Evolutionary conservation across 345 rosid genomes (phyloP).

Genomic region (Brassica rapa): DNA sequence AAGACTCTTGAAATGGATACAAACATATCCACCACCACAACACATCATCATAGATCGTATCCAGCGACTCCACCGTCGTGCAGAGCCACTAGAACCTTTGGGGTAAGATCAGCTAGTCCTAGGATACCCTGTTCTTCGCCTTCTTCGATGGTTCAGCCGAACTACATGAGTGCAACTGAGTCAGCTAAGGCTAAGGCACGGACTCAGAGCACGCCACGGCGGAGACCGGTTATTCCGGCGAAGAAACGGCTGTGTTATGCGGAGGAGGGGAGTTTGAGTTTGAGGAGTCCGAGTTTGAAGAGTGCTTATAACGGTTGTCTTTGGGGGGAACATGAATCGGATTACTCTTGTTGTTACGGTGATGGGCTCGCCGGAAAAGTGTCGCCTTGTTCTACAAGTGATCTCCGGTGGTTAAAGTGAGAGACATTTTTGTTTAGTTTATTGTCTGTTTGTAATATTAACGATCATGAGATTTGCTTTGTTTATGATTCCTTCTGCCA

Average conservation of each 20-base stretch:
- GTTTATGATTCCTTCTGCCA: background rate
- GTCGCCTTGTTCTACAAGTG: conserved; percentile 70
- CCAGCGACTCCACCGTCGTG: conserved; percentile 67
- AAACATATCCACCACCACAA: conserved; percentile 12
- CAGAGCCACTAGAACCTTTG: conserved; percentile 49
- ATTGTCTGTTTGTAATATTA: background rate
- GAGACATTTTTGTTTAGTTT: background rate
- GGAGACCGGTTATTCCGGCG: conserved; percentile 50
- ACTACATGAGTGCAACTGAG: conserved; percentile 87
- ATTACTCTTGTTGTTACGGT: conserved; percentile 48
- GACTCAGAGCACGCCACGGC: conserved; percentile 75
- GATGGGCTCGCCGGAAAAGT: conserved; percentile 61
- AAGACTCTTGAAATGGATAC: conserved; percentile 63
- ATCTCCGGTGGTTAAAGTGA: conserved; percentile 65
- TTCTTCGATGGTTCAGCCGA: conserved; percentile 54
- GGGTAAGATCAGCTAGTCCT: conserved; percentile 70
- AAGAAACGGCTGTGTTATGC: conserved; percentile 73
- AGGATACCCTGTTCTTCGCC: conserved; percentile 54
- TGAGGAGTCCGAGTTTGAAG: conserved; percentile 76
- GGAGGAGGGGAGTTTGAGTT: conserved; percentile 51
- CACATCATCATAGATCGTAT: conserved; percentile 39
- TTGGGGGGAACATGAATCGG: conserved; percentile 51
- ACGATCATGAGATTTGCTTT: background rate
- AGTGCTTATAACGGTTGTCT: conserved; percentile 54
- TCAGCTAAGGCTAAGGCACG: conserved; percentile 82